A percentile compares a stretch with the other conserved stretches of the same genome.
phyloP scores from a whole-genome alignment of 169 alveolate species.

The Perkinsus marinus region DNA sequence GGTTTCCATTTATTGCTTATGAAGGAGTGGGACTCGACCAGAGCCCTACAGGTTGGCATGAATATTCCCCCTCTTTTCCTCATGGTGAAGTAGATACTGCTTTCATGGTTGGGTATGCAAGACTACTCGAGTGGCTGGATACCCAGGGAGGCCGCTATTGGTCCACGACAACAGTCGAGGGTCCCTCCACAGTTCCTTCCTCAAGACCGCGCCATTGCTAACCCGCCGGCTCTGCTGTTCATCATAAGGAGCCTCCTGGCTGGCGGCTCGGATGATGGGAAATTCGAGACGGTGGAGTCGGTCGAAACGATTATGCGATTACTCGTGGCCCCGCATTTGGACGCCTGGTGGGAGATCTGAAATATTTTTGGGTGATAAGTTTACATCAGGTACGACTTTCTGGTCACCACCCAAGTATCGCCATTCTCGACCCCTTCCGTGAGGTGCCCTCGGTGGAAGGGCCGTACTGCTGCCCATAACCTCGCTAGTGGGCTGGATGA shows the following conservation, averaged over 20 bases:
- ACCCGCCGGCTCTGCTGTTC: conserved; percentile 57
- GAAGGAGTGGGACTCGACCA: conserved; percentile 38
- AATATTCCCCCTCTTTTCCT: too few species aligned
- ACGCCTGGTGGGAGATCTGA: too few species aligned
- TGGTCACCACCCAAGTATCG: too few species aligned
- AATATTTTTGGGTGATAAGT: too few species aligned
- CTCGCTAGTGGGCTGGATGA: conserved; percentile 54
- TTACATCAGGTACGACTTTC: too few species aligned
- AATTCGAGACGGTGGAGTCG: too few species aligned
- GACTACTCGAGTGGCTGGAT: conserved; percentile 53
- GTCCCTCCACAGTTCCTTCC: conserved; percentile 39
- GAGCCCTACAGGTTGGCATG: too few species aligned
- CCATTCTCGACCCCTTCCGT: too few species aligned
- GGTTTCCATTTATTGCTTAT: conserved; percentile 59
- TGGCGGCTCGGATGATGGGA: too few species aligned
- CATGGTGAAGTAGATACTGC: conserved; percentile 19
- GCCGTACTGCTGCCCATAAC: conserved; percentile 35
- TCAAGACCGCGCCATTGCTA: conserved; percentile 37
- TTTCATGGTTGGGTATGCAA: conserved; percentile 56
- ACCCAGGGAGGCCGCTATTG: conserved; percentile 63
- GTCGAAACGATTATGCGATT: too few species aligned
- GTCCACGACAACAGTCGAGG: conserved; percentile 38
- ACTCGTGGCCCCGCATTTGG: too few species aligned
- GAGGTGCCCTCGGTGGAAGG: conserved; percentile 29
- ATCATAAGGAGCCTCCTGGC: conserved; percentile 8